phyloP scores from a whole-genome alignment of 2,329 filamentous ascomycete species.

The Raffaelea deltoideospora region DNA sequence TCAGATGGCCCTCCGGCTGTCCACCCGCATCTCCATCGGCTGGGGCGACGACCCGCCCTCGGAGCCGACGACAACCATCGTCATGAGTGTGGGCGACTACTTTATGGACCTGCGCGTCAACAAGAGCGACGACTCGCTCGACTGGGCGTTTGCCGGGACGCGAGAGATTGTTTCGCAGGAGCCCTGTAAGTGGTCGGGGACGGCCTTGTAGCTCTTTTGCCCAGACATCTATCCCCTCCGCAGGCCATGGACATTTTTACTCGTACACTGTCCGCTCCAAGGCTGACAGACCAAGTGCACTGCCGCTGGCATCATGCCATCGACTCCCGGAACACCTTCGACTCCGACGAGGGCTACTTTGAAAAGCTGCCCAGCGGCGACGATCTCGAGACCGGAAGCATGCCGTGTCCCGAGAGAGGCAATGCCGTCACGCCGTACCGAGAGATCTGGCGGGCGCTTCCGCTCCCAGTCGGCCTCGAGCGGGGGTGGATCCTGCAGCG shows the following conservation, averaged over 20 bases:
- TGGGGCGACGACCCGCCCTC: slow-evolving; percentile 2
- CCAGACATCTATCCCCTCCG: too few relatives aligned
- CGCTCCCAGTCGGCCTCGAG: too few relatives aligned
- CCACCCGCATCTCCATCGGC: slow-evolving; percentile 5
- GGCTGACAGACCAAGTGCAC: slow-evolving; percentile 1
- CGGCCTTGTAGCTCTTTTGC: not conserved
- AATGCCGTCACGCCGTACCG: slow-evolving; percentile 2
- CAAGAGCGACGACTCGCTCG: slow-evolving; percentile 1
- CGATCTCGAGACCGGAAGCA: slow-evolving; percentile 4
- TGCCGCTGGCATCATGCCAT: slow-evolving; percentile 4
- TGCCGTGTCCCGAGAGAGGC: slow-evolving; percentile 3
- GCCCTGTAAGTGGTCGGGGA: not conserved
- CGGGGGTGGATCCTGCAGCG: too few relatives aligned
- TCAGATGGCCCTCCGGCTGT: slow-evolving; percentile 2
- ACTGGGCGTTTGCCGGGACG: slow-evolving; percentile 5
- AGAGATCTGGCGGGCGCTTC: slow-evolving; percentile 6
- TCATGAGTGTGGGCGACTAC: slow-evolving; percentile 2
- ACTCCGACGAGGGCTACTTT: slow-evolving; percentile 3
- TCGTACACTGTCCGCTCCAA: too few relatives aligned
- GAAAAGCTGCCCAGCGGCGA: slow-evolving; percentile 3
- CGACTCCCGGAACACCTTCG: slow-evolving; percentile 3
- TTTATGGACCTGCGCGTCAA: slow-evolving; percentile 5
- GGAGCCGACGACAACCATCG: slow-evolving; percentile 2
- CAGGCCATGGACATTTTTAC: too few relatives aligned
- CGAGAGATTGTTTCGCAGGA: not conserved